phyloP scores from a whole-genome alignment of 1,139 yeast species.

The Yamadazyma epiphylla region DNA sequence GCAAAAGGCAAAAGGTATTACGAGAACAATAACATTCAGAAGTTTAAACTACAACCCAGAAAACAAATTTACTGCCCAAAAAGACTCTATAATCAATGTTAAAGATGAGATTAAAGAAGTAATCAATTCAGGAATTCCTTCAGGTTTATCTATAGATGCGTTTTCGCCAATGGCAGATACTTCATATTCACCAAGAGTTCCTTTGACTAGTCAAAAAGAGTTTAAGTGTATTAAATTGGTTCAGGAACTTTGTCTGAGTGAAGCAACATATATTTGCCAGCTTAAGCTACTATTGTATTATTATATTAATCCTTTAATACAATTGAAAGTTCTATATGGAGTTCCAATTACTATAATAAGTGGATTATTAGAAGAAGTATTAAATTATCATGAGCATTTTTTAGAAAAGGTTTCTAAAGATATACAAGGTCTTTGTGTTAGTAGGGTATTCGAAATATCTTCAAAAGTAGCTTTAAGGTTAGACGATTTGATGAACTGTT shows the following conservation, averaged over 20 bases:
- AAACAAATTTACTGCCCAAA: too few species aligned
- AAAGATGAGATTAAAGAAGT: slow-evolving; percentile 1
- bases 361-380: slow-evolving; percentile 4
- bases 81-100: too few species aligned
- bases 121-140: too few species aligned
- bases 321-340: slow-evolving; percentile 7
- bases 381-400: slow-evolving; percentile 6
- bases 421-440: not conserved
- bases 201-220: slow-evolving; percentile 4
- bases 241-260: slow-evolving; percentile 48
- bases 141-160: too few species aligned
- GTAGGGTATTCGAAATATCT: not conserved
- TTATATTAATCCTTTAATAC: slow-evolving; percentile 31
- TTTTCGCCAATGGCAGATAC: slow-evolving; percentile 20
- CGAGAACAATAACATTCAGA: too few species aligned
- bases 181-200: slow-evolving; percentile 14
- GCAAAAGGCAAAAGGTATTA: too few species aligned
- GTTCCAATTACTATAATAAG: slow-evolving; percentile 10
- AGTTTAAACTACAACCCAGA: too few species aligned
- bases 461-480: not conserved
- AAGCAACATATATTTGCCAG: slow-evolving; percentile 40
- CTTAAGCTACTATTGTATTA: slow-evolving; percentile 34
- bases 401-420: not conserved
- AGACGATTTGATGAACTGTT: not conserved
- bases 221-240: slow-evolving; percentile 31